These are phyloP conservation scores for Planoprotostelium fungivorum DNA, from an alignment of 78 protist species.

Conservation along the genomic window DNA sequence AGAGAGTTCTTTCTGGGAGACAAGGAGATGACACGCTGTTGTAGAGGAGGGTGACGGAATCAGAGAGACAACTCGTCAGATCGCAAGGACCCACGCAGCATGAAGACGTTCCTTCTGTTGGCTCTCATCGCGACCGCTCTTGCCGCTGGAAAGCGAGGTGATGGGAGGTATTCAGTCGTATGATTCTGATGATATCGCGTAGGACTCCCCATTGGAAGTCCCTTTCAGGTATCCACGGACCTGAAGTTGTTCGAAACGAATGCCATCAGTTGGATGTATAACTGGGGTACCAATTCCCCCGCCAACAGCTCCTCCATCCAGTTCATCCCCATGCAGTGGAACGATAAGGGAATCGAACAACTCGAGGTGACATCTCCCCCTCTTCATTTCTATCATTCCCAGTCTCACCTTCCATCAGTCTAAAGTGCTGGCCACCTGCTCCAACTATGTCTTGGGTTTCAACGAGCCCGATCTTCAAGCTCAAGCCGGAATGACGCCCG, in stretches of 20 bases:
- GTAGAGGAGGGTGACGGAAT: too few relatives aligned
- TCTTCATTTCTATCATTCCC: too few relatives aligned
- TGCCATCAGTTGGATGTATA: not conserved
- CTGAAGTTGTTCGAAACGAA: not conserved
- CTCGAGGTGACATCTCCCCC: not conserved
- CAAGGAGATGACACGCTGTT: too few relatives aligned
- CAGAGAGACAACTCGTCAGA: too few relatives aligned
- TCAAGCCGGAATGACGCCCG: not conserved
- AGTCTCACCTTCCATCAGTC: too few relatives aligned
- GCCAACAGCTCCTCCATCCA: not conserved
- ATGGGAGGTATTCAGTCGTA: not conserved
- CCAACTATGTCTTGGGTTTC: not conserved
- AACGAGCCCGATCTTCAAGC: not conserved
- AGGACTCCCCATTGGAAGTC: not conserved
- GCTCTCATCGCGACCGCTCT: not conserved
- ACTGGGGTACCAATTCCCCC: not conserved
- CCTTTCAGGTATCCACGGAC: not conserved
- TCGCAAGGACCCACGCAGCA: too few relatives aligned
- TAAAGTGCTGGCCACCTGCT: not conserved
- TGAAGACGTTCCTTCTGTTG: not conserved
- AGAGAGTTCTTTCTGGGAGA: too few relatives aligned
- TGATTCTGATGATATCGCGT: not conserved
- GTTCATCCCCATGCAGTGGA: not conserved
- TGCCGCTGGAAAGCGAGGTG: not conserved
- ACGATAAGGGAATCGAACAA: not conserved